phyloP scores from a whole-genome alignment of 305 asterid species.

The Fraxinus platypoda region DNA sequence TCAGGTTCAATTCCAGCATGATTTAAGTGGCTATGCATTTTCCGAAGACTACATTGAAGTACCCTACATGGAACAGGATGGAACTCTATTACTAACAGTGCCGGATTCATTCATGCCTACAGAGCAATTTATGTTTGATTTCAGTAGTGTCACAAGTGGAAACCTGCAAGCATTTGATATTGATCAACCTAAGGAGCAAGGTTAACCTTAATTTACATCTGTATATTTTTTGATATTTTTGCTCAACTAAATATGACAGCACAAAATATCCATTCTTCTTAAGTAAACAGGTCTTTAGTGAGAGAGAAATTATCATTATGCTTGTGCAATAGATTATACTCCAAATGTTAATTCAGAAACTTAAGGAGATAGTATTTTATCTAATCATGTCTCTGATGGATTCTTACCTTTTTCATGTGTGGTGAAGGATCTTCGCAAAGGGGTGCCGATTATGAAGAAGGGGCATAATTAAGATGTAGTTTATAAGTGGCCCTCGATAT shows the following conservation, averaged over 20 bases:
- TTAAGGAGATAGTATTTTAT: not conserved
- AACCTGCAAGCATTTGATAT: constrained; percentile 16
- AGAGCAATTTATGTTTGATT: not conserved
- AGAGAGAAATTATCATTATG: not conserved
- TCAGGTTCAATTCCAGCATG: not conserved
- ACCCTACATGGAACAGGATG: not conserved
- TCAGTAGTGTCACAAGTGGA: constrained; percentile 3
- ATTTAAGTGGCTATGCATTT: not conserved
- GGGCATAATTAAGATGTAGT: not conserved
- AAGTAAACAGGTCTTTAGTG: not conserved
- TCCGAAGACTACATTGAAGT: not conserved
- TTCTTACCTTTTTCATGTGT: not conserved
- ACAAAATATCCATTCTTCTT: not conserved
- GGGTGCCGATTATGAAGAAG: not conserved
- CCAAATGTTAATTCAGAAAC: not conserved
- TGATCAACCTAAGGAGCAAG: not conserved
- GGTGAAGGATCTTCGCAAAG: not conserved
- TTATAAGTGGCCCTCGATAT: not conserved
- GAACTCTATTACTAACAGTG: not conserved
- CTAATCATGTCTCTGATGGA: not conserved
- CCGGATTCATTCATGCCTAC: not conserved
- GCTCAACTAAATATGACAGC: not conserved
- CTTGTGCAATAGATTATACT: not conserved
- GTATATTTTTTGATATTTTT: not conserved
- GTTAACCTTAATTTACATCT: not conserved